Percentiles rank a stretch among this genome's conserved stretches.
Evolutionary conservation across 176 grass and related monocot genomes (phyloP).

Genomic region (Musa acuminata): DNA sequence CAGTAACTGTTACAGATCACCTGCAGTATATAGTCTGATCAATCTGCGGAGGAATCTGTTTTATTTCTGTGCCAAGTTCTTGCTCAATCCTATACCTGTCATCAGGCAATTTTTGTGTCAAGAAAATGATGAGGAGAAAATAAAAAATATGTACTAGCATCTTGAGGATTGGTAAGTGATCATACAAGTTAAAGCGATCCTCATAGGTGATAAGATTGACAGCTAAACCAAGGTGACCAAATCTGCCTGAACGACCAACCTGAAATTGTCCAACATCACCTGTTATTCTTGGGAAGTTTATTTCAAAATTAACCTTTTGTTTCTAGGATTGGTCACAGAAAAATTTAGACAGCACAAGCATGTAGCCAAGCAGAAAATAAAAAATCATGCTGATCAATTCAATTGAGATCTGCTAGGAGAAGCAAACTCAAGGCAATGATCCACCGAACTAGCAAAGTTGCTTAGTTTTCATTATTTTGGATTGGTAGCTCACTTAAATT

Average conservation of each 20-base stretch:
- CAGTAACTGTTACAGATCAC: constrained; percentile 30
- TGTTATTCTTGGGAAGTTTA: no score
- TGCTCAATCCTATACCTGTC: constrained; percentile 91
- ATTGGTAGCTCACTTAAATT: neutral
- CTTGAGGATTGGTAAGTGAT: neutral
- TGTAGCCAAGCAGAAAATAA: neutral
- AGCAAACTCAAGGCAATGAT: no score
- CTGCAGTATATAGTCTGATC: constrained; percentile 89
- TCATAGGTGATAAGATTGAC: constrained; percentile 68
- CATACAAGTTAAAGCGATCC: constrained; percentile 70
- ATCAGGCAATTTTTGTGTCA: neutral
- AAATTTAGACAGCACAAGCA: neutral
- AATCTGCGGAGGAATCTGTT: constrained; percentile 83
- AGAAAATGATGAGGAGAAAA: constrained; percentile 1
- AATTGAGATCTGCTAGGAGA: no score
- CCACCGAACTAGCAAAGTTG: no score
- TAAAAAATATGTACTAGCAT: neutral
- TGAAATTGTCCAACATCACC: neutral
- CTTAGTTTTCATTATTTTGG: neutral
- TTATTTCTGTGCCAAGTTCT: constrained; percentile 97
- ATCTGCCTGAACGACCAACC: constrained; percentile 70
- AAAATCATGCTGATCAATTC: neutral
- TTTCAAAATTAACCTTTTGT: no score
- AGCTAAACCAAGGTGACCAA: constrained; percentile 64
- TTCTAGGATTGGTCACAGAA: no score